These are phyloP conservation scores for Fragaria ananassa DNA, from an alignment of 306 rosid species.

Conservation along the genomic window DNA sequence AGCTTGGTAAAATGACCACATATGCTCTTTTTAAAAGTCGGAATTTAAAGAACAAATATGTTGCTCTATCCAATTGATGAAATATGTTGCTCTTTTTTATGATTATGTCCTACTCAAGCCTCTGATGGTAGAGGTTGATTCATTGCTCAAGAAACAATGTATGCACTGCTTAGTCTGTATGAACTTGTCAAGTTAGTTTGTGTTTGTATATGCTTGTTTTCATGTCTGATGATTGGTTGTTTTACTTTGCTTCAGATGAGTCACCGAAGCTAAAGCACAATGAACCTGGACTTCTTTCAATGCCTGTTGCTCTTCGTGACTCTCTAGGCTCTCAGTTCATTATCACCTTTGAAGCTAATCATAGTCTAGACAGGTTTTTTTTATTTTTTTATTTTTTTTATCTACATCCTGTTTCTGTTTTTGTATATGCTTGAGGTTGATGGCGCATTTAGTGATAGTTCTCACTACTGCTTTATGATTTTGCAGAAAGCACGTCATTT, in stretches of 20 bases:
- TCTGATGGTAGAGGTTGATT: neutral
- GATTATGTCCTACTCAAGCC: neutral
- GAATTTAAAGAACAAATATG: neutral
- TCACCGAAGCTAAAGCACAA: constrained; percentile 73
- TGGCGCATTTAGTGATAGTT: neutral
- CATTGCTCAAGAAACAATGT: neutral
- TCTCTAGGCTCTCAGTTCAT: constrained; percentile 81
- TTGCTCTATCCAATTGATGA: neutral
- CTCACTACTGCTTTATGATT: constrained; percentile 17
- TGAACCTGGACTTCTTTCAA: constrained; percentile 69
- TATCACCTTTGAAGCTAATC: constrained; percentile 76
- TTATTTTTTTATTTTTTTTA: neutral
- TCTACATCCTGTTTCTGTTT: neutral
- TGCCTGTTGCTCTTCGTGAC: constrained; percentile 77
- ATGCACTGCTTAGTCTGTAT: neutral
- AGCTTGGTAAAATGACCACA: neutral
- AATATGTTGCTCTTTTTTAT: neutral
- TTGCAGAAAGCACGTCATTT: constrained; percentile 79
- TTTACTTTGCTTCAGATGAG: constrained; percentile 62
- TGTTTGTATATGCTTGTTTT: neutral
- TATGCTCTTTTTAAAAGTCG: neutral
- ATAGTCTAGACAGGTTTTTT: constrained; percentile 74
- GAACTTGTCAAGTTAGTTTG: neutral
- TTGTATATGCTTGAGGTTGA: neutral
- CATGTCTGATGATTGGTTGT: neutral